Base-by-base conservation (phyloP, 164 flowering plant species). In the Chimonanthus salicifolius region DNA sequence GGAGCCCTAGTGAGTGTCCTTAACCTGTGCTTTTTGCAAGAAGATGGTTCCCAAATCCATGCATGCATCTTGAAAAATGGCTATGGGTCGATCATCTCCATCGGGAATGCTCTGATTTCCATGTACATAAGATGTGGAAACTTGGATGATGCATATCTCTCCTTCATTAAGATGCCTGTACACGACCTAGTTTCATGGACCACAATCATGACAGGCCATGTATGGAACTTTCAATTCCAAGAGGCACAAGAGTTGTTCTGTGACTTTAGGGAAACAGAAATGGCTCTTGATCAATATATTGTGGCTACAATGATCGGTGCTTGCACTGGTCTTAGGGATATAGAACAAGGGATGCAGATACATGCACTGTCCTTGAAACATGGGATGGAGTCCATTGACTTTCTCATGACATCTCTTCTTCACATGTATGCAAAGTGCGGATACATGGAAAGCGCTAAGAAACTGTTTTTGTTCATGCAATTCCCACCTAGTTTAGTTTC, bases 101-200 rank as follows among this genome's bases (percentile, higher is more conserved):
- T 77, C 18, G 60, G 75, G 43, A 77, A 72, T 71, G 62, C 74
- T 71, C 66, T 77, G 58, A 67, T 80, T 10, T 72, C 73, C 67
- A 77, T 77, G 77, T 80, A 80, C 46, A 69, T 76, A 20, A 74
- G 74, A 62, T 80, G 82, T 58, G 79, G 79, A 50, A 75, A 74
- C 43, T 9, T 77, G 11, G 72, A 69, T 11, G 70, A 68, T 10
- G 82, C 80, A 5, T 64, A 77, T 72, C 72, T 72, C 7, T 45
- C 74, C 3, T 77, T 80, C 47, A 49, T 77, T 68, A 15, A 33
- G n/a, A 68, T 64, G 49, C 75, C 78, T 33, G 49, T 68, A 7
- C 70, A 66, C 21, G 82, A 80, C 46, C 50, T 67, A 2, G 64
- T 74, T 66, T 68, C 78, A 4, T 77, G 82, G 82, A 80, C 80